phyloP scores from a whole-genome alignment of 148 eudicot genomes.

The Vaccinium vitisidaea region DNA sequence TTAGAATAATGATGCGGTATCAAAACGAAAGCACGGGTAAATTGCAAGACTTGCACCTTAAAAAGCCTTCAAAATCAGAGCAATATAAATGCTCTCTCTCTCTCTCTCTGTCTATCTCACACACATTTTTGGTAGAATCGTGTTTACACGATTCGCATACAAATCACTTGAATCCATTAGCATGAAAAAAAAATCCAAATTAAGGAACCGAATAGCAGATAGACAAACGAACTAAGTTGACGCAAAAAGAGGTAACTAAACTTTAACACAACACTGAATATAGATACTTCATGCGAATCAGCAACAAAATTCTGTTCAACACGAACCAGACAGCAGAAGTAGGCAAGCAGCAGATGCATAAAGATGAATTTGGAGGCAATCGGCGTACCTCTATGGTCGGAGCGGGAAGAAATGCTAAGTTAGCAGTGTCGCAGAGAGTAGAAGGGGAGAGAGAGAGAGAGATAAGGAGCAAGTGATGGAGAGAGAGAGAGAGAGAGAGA shows the following conservation, averaged over 20 bases:
- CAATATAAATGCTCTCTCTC: too few relatives aligned
- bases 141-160: too few relatives aligned
- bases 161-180: background rate
- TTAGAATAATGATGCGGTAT: background rate
- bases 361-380: background rate
- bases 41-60: too few relatives aligned
- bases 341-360: too few relatives aligned
- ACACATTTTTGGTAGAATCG: too few relatives aligned
- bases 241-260: background rate
- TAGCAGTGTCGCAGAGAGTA: background rate
- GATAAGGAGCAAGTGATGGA: background rate
- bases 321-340: background rate
- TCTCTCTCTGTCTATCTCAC: too few relatives aligned
- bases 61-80: too few relatives aligned
- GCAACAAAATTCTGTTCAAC: background rate
- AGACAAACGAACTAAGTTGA: background rate
- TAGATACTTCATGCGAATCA: background rate
- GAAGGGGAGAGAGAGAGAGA: conserved; percentile 13
- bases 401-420: background rate
- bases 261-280: background rate
- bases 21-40: too few relatives aligned
- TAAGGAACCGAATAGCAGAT: background rate
- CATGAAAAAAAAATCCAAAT: background rate
- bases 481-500: conserved; percentile 16
- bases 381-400: conserved; percentile 12